Conservation (phyloP, 371 early-diverging fungal genomes). For the Mucor indicus region DNA sequence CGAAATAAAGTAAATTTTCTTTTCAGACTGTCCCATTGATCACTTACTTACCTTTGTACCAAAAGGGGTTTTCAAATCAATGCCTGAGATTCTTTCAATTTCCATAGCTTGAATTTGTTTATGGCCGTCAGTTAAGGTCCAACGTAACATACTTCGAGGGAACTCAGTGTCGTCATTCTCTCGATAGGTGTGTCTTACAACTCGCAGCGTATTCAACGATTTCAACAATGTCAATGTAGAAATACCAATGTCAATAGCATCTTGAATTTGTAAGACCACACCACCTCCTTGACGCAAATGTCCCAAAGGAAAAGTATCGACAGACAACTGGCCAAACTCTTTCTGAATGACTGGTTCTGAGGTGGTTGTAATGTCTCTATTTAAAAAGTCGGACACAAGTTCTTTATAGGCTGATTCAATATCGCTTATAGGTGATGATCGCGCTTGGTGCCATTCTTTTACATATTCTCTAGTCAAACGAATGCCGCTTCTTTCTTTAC, state of each 20-base stretch:
- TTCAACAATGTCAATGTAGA: constrained; percentile 28
- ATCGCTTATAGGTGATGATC: neutral
- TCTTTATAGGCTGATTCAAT: constrained; percentile 16
- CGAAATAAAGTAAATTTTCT: neutral
- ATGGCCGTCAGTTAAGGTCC: constrained; percentile 38
- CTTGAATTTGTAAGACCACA: constrained; percentile 36
- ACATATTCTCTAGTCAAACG: constrained; percentile 22
- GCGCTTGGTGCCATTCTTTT: constrained; percentile 10
- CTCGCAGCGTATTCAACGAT: constrained; percentile 14
- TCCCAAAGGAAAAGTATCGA: constrained; percentile 21
- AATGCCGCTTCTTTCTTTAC: constrained; percentile 21
- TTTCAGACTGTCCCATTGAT: neutral
- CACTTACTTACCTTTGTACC: constrained; percentile 35
- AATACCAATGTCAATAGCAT: constrained; percentile 28
- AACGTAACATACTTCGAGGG: constrained; percentile 31
- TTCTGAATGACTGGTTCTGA: constrained; percentile 24
- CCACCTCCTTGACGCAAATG: constrained; percentile 16
- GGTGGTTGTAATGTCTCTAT: constrained; percentile 22
- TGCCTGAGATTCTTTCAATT: constrained; percentile 18
- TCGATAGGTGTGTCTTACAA: constrained; percentile 30
- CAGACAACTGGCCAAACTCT: constrained; percentile 12
- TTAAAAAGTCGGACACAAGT: constrained; percentile 18
- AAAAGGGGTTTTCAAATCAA: constrained; percentile 35
- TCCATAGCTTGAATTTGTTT: constrained; percentile 33
- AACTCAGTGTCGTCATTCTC: constrained; percentile 19